phyloP scores from a whole-genome alignment of 2,329 filamentous ascomycete species.

The Trichoderma sp. region DNA sequence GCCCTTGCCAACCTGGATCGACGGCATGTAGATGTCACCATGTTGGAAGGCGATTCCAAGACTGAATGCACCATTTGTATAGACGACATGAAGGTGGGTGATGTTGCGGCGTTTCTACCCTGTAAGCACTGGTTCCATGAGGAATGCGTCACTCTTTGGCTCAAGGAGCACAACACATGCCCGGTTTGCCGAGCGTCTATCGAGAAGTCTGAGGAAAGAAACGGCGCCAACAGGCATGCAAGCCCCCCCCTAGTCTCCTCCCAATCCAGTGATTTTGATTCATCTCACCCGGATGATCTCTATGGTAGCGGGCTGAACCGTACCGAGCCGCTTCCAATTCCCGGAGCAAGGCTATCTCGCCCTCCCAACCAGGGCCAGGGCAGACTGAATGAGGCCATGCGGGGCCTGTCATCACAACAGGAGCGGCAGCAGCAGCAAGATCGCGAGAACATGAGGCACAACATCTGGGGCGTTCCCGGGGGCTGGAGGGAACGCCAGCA shows the following conservation, averaged over 20 bases:
- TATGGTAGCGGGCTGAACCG: background rate
- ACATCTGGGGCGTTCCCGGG: constrained; percentile 26
- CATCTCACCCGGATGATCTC: background rate
- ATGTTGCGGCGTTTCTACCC: constrained; percentile 73
- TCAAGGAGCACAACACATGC: constrained; percentile 88
- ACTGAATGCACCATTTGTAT: constrained; percentile 95
- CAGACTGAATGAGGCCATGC: constrained; percentile 32
- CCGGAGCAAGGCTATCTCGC: constrained; percentile 23
- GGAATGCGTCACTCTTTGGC: constrained; percentile 76
- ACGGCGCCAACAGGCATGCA: constrained; percentile 14
- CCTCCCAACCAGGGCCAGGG: constrained; percentile 30
- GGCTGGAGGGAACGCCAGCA: constrained; percentile 20
- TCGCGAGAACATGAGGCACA: constrained; percentile 27
- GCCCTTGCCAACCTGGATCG: constrained; percentile 73
- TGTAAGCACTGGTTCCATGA: constrained; percentile 95
- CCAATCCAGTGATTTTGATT: background rate
- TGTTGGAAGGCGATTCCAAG: constrained; percentile 64
- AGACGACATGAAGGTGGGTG: constrained; percentile 70
- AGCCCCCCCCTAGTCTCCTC: background rate
- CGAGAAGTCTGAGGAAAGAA: constrained; percentile 35
- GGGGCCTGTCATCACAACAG: constrained; percentile 30
- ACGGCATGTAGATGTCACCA: constrained; percentile 64
- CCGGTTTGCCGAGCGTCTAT: constrained; percentile 70
- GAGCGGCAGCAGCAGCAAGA: constrained; percentile 27
- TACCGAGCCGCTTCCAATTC: constrained; percentile 14